Evolutionary conservation across 108 stramenopile genomes (phyloP), one percentile per base, ranked within the genome.

Genomic region (Seminavis robusta): DNA sequence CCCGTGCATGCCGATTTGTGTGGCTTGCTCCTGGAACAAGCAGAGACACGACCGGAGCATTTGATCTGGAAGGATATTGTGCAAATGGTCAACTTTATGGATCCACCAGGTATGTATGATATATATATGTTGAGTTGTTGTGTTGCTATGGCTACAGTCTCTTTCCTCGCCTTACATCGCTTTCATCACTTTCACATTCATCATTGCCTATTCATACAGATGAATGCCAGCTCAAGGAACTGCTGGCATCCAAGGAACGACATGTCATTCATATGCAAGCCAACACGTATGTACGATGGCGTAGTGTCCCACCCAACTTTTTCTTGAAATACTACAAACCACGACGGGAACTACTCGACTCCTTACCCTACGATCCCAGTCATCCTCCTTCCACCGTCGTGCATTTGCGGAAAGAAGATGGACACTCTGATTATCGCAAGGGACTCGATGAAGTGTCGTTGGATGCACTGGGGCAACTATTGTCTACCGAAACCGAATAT

Each of bases 201-300:
- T 7, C 29, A 29, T 2, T 2, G 52, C 1, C 46, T n/a, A n/a
- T n/a, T n/a, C n/a, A n/a, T n/a, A n/a, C 46, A 34, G 39, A 69
- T 53, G 78, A 79, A 39, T 74, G 78, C 62, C 27, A 13, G 0
- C 10, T 74, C 25, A 32, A 63, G 34, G n/a, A 61, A 7, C 29
- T 31, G 17, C 34, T 74, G 45, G 43, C 23, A 0, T 38, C 32
- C 9, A 25, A 37, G 2, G 4, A 57, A 20, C 25, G 42, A 24
- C 46, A 45, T 3, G 33, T 66, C 15, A 4, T 66, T 15, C 45
- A 47, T 27, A 27, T 61, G 4, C 13, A 40, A 4, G 63, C 42
- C 13, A 79, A 79, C 39, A 79, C 77, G 3, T 79, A 79, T 49
- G 73, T 73, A 11, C 63, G 65, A 29, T 79, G 77, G 77, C 58